These are phyloP conservation scores for Alternaria triticimaculans DNA, from an alignment of 2,329 filamentous ascomycete genomes.

Conservation along the genomic window DNA sequence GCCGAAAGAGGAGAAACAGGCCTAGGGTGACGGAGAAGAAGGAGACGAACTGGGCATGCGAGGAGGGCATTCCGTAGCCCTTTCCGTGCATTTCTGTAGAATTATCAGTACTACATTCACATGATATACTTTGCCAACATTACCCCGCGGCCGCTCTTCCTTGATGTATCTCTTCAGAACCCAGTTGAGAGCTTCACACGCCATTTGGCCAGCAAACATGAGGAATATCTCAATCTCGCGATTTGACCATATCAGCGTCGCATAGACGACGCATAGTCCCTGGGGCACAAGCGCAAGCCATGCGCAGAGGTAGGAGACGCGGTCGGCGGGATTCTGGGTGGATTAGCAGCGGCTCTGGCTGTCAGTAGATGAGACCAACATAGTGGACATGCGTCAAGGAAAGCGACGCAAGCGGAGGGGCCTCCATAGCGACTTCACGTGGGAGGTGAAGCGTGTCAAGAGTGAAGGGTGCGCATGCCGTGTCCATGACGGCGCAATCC, in stretches of 20 bases:
- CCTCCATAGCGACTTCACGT: constrained; percentile 50
- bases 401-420: constrained; percentile 77
- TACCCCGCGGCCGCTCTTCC: constrained; percentile 84
- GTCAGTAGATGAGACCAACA: constrained; percentile 59
- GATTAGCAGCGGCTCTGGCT: constrained; percentile 20
- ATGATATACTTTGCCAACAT: constrained; percentile 32
- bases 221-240: constrained; percentile 88
- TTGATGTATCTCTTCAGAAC: constrained; percentile 87
- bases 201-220: constrained; percentile 91
- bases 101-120: constrained; percentile 1
- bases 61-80: constrained; percentile 96
- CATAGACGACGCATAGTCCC: constrained; percentile 87
- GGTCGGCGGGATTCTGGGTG: constrained; percentile 82
- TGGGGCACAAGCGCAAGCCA: constrained; percentile 95
- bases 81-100: constrained; percentile 74
- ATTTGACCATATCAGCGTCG: constrained; percentile 86
- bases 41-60: constrained; percentile 91
- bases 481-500: constrained; percentile 2
- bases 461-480: constrained; percentile 6
- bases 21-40: constrained; percentile 87
- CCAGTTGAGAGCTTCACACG: constrained; percentile 91
- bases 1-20: constrained; percentile 84
- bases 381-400: constrained; percentile 97
- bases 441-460: constrained; percentile 7
- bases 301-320: constrained; percentile 84